Base-by-base conservation (phyloP, 805 yeast species). In the Brettanomyces sp. region DNA sequence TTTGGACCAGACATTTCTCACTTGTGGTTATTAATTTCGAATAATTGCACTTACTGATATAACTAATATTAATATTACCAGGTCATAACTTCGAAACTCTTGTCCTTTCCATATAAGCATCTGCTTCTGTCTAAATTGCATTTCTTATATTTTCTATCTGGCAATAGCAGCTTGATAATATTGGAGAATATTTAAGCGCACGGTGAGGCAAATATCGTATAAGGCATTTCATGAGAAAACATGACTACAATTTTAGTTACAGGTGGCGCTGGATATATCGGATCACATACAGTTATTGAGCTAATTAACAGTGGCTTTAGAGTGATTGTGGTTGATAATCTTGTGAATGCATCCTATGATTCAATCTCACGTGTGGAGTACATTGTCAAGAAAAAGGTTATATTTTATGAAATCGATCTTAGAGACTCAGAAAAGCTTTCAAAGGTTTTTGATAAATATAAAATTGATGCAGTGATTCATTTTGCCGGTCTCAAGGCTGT, bases 201-300 rank as follows among this genome's bases (percentile, higher is more conserved):
- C 18, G 18, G 18, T 18, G 18, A 18, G 18, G 18, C 18, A 18
- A 18, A 18, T 18, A 18, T 18, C 18, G 18, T 35, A 18, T 35
- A 18, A n/a, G 32, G 11, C 32, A 28, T 28, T 35, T n/a, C 7
- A 35, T 9, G 21, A 35, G 8, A 35, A 35, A 28, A 18, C 11
- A 39, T 39, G 42, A 23, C 33, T 22, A 18, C 18, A n/a, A 39
- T 39, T 22, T 32, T 39, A 13, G 42, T 39, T 22, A 39, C 42
- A n/a, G 42, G 42, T n/a, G 42, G 42, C 13, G 42, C 42, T 32
- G 42, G 42, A 11, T 39, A 39, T 18, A 39, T 39, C 32, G 42
- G 42, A 12, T 39, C 42, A n/a, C 42, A 39, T 25, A 39, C 42
- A 8, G 42, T 39, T 14, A 25, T 39, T 9, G 42, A 39, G 42